Conservation (phyloP, 2,329 filamentous ascomycete genomes). For the Thermomyces lanuginosus region DNA sequence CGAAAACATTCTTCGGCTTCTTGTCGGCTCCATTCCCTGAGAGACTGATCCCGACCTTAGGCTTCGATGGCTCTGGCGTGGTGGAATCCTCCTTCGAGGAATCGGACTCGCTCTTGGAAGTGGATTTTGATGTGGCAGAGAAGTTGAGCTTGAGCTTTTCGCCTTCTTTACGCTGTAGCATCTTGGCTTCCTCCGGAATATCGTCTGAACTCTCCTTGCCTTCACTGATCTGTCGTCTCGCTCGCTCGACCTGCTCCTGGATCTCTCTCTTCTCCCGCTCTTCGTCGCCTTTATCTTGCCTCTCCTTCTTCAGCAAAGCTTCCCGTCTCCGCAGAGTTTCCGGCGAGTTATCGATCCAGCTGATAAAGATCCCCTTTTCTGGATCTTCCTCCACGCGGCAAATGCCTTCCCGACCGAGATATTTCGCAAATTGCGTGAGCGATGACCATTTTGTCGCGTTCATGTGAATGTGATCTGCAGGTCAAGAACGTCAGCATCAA, state of each 20-base stretch:
- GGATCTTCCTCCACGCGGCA: conserved; percentile 80
- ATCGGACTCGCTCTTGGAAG: conserved; percentile 9
- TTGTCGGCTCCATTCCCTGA: not conserved
- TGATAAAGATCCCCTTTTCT: conserved; percentile 67
- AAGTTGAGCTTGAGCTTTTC: conserved; percentile 62
- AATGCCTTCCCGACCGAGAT: conserved; percentile 70
- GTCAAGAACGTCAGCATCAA: too few relatives aligned
- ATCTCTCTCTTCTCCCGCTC: conserved; percentile 73
- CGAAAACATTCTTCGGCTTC: conserved; percentile 3
- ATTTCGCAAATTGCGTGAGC: conserved; percentile 77
- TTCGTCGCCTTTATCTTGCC: conserved; percentile 79
- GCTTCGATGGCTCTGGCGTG: conserved; percentile 6
- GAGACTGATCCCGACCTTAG: not conserved
- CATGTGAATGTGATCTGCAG: conserved; percentile 81
- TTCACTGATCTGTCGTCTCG: conserved; percentile 44
- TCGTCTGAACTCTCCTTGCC: conserved; percentile 35
- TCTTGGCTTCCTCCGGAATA: conserved; percentile 26
- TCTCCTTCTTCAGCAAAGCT: conserved; percentile 65
- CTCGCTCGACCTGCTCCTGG: conserved; percentile 65
- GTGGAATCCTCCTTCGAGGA: conserved; percentile 11
- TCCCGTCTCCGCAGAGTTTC: conserved; percentile 69
- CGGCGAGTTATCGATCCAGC: conserved; percentile 83
- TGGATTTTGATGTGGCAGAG: conserved; percentile 18
- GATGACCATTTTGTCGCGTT: conserved; percentile 81
- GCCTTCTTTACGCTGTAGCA: conserved; percentile 45